A percentile compares a stretch with the other conserved stretches of the same genome.
These are phyloP conservation scores for Oryza meridionalis DNA, from an alignment of 176 grass and related monocot species.

Conservation along the genomic window DNA sequence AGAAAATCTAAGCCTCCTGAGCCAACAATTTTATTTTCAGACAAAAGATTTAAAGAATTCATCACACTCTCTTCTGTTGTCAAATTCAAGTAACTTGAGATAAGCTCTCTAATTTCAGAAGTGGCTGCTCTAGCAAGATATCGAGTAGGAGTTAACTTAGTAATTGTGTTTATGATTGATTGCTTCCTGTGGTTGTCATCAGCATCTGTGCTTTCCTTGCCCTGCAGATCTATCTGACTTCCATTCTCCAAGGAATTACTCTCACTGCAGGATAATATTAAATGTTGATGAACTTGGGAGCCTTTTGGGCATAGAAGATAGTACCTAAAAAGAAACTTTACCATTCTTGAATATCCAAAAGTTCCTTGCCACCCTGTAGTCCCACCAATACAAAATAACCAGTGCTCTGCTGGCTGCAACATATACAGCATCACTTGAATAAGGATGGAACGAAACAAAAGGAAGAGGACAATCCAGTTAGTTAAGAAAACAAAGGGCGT, in stretches of 20 bases:
- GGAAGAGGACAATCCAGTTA: slow-evolving; percentile 12
- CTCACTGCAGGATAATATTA: slow-evolving; percentile 36
- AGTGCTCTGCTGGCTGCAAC: slow-evolving; percentile 65
- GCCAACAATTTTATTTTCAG: slow-evolving; percentile 64
- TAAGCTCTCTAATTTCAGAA: slow-evolving; percentile 61
- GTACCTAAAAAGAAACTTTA: slow-evolving; percentile 52
- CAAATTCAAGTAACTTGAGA: slow-evolving; percentile 52
- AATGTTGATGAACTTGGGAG: slow-evolving; percentile 31
- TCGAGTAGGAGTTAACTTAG: slow-evolving; percentile 60
- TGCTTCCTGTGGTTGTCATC: slow-evolving; percentile 37
- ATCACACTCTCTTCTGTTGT: slow-evolving; percentile 73
- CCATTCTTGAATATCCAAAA: slow-evolving; percentile 47
- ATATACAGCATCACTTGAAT: slow-evolving; percentile 24
- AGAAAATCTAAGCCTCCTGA: slow-evolving; percentile 67
- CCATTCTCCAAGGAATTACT: slow-evolving; percentile 44
- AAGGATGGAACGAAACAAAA: slow-evolving; percentile 27
- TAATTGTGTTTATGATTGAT: slow-evolving; percentile 43
- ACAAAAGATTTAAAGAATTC: slow-evolving; percentile 67
- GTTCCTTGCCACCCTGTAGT: slow-evolving; percentile 44
- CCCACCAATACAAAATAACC: slow-evolving; percentile 70
- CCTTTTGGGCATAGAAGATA: slow-evolving; percentile 32
- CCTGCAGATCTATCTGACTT: slow-evolving; percentile 16
- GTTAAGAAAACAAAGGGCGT: background rate
- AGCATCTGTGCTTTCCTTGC: slow-evolving; percentile 17
- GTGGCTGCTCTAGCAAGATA: slow-evolving; percentile 57